Conservation (phyloP, 1,284 basidiomycete species). For the Irpex sp. region DNA sequence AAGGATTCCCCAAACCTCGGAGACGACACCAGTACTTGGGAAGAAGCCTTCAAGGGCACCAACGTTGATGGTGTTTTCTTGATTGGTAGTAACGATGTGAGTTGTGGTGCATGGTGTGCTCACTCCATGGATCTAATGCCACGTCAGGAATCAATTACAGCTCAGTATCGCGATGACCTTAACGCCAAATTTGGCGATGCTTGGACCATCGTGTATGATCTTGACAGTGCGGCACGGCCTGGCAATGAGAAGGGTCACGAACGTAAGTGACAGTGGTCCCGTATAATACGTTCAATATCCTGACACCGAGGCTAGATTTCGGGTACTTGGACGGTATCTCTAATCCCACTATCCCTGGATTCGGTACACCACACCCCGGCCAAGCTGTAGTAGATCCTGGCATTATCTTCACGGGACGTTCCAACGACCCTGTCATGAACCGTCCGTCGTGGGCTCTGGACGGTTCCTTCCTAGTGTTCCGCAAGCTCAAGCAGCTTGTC, state of each 20-base stretch:
- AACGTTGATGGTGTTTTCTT: conserved; percentile 8
- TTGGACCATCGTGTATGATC: background rate
- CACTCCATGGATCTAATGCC: background rate
- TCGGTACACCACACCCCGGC: conserved; percentile 26
- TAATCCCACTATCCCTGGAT: conserved; percentile 27
- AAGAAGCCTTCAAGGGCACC: conserved; percentile 1
- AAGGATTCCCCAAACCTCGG: background rate
- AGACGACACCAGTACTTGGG: background rate
- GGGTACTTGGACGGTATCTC: conserved; percentile 26
- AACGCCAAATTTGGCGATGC: background rate
- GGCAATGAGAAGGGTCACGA: background rate
- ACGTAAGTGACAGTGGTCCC: conserved; percentile 6
- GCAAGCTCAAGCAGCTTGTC: conserved; percentile 31
- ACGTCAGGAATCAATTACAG: background rate
- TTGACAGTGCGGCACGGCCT: background rate
- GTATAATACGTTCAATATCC: background rate
- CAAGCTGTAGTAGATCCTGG: conserved; percentile 26
- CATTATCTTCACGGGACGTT: conserved; percentile 27
- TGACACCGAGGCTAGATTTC: conserved; percentile 15
- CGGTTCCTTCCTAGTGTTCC: conserved; percentile 30
- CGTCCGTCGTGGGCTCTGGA: conserved; percentile 25
- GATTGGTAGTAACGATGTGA: conserved; percentile 6
- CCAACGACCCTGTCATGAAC: conserved; percentile 19
- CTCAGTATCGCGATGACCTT: background rate
- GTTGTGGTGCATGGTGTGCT: background rate